phyloP scores from a whole-genome alignment of 2,329 filamentous ascomycete species.

The Colletotrichum liriopes region DNA sequence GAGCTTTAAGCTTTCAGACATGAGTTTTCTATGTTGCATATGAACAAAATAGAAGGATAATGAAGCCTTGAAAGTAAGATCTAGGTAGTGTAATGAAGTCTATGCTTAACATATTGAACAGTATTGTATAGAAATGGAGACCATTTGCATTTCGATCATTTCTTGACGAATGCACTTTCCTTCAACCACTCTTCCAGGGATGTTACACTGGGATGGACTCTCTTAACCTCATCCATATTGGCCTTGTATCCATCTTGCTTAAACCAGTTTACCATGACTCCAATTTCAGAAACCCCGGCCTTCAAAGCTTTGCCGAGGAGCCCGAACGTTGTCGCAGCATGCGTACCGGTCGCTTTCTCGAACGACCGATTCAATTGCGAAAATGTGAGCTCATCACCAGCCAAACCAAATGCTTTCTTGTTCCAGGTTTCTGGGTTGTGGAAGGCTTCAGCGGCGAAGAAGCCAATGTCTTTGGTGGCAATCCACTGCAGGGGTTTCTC shows the following conservation, averaged over 20 bases:
- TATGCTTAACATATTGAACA: no score
- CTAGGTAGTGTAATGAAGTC: no score
- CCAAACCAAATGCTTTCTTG: conserved; percentile 55
- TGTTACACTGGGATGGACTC: conserved; percentile 12
- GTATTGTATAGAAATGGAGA: no score
- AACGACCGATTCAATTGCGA: conserved; percentile 12
- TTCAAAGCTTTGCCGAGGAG: conserved; percentile 21
- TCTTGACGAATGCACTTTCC: conserved; percentile 22
- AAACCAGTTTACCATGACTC: conserved; percentile 26
- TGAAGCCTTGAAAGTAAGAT: no score
- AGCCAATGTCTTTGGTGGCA: conserved; percentile 60
- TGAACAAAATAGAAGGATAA: no score
- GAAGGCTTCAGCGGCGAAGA: conserved; percentile 62
- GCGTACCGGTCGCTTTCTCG: conserved; percentile 8
- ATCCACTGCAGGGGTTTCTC: conserved; percentile 58
- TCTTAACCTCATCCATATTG: conserved; percentile 10
- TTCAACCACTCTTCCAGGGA: conserved; percentile 24
- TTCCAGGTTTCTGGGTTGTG: conserved; percentile 52
- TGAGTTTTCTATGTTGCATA: no score
- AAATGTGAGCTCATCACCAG: conserved; percentile 61
- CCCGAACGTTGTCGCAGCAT: conserved; percentile 1
- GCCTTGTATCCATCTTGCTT: conserved; percentile 28
- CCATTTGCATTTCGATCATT: neutral
- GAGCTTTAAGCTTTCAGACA: no score
- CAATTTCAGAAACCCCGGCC: conserved; percentile 6